Conservation (phyloP, 2,329 filamentous ascomycete genomes). For the Aspergillus felis region DNA sequence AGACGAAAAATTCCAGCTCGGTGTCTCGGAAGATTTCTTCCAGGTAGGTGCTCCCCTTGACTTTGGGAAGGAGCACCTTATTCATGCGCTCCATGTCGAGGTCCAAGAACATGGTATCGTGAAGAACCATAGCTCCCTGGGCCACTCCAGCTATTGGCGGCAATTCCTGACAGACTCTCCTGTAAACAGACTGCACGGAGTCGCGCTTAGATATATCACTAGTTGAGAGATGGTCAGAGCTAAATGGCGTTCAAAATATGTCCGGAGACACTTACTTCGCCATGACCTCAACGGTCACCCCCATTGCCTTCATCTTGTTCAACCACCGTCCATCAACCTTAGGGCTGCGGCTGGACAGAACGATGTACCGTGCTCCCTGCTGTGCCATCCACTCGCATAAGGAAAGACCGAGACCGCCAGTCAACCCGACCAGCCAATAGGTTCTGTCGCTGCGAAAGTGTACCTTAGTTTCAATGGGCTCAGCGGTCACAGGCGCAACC, state of each 20-base stretch:
- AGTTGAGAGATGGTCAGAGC: background rate
- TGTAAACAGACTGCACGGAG: constrained; percentile 19
- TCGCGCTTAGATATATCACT: background rate
- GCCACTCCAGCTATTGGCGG: constrained; percentile 37
- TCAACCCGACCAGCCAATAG: constrained; percentile 28
- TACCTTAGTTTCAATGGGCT: background rate
- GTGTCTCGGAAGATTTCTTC: constrained; percentile 16
- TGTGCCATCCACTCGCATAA: constrained; percentile 26
- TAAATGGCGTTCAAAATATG: background rate
- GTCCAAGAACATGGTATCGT: constrained; percentile 31
- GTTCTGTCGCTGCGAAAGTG: constrained; percentile 22
- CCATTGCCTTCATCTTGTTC: constrained; percentile 4
- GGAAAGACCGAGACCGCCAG: constrained; percentile 28
- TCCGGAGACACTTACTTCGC: background rate
- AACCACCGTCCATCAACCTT: constrained; percentile 18
- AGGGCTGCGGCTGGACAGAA: constrained; percentile 27
- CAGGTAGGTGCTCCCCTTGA: constrained; percentile 29
- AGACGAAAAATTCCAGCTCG: constrained; percentile 37
- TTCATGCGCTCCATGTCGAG: constrained; percentile 28
- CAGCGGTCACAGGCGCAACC: background rate
- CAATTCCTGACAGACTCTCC: constrained; percentile 25
- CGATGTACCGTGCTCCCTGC: constrained; percentile 24
- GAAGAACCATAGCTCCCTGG: constrained; percentile 31
- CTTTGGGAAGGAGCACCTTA: constrained; percentile 34
- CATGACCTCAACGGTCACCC: background rate